phyloP scores from a whole-genome alignment of 75 land plant species.

The Sequoia sempervirens region DNA sequence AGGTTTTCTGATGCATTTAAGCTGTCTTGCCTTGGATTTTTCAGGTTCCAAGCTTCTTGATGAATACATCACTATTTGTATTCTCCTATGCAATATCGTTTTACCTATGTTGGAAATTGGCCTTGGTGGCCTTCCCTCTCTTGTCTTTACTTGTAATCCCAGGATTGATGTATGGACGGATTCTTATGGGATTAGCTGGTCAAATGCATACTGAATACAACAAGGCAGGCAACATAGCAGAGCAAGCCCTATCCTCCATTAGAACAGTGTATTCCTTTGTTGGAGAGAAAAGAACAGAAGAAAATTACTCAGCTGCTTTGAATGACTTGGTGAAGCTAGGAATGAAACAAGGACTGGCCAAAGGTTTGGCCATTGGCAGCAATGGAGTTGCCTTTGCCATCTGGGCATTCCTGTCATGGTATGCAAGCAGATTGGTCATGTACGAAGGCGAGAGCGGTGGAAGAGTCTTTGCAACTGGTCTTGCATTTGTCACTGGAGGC shows the following conservation, averaged over 20 bases:
- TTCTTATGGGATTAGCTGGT: constrained; percentile 36
- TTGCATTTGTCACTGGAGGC: constrained; percentile 63
- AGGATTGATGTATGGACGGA: constrained; percentile 68
- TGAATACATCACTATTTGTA: constrained; percentile 55
- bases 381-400: constrained; percentile 62
- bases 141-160: constrained; percentile 64
- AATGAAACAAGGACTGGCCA: constrained; percentile 68
- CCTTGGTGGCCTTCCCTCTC: constrained; percentile 59
- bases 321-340: constrained; percentile 47
- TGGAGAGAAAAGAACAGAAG: constrained; percentile 49
- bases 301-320: constrained; percentile 38
- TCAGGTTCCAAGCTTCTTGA: constrained; percentile 68
- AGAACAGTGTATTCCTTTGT: constrained; percentile 78
- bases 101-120: constrained; percentile 61
- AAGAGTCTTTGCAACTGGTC: constrained; percentile 58
- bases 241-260: constrained; percentile 72
- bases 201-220: constrained; percentile 40
- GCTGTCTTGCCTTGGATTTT: not conserved
- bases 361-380: constrained; percentile 72
- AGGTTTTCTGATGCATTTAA: not conserved
- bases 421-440: constrained; percentile 56
- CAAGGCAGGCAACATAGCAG: constrained; percentile 62
- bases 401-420: constrained; percentile 82
- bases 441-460: constrained; percentile 65
- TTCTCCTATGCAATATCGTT: constrained; percentile 54